phyloP scores from a whole-genome alignment of 495 filamentous ascomycete genomes.

The Lasiosphaeris hirsuta region DNA sequence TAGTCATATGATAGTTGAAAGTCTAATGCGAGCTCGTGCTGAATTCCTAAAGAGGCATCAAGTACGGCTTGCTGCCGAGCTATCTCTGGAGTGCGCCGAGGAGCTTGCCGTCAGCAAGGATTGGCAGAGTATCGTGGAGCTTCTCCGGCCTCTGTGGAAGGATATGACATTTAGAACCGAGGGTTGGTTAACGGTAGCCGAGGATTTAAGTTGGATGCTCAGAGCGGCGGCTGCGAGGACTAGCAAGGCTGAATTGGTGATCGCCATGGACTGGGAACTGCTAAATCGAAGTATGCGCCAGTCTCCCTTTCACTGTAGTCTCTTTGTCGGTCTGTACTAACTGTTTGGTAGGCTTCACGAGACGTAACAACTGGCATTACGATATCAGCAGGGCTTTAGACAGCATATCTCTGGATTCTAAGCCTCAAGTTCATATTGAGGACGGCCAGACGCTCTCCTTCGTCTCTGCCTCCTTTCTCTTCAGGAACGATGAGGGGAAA shows the following conservation, averaged over 20 bases:
- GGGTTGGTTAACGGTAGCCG: constrained; percentile 76
- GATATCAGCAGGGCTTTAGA: constrained; percentile 70
- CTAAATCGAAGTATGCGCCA: constrained; percentile 58
- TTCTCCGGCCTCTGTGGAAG: constrained; percentile 71
- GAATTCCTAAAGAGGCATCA: constrained; percentile 67
- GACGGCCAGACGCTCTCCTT: constrained; percentile 69
- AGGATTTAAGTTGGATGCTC: constrained; percentile 69
- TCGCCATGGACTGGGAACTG: constrained; percentile 85
- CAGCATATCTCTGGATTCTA: constrained; percentile 50
- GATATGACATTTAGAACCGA: constrained; percentile 69
- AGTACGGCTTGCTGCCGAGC: constrained; percentile 59
- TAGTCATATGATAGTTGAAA: constrained; percentile 56
- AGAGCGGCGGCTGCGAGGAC: constrained; percentile 65
- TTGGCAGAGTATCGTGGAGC: constrained; percentile 63
- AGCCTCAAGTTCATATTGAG: constrained; percentile 61
- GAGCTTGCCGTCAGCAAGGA: constrained; percentile 59
- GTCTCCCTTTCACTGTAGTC: too few relatives aligned
- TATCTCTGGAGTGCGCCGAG: constrained; percentile 66
- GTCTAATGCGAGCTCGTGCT: constrained; percentile 55
- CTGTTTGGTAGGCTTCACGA: constrained; percentile 51
- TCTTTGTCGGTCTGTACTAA: constrained; percentile 9
- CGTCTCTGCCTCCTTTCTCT: constrained; percentile 68
- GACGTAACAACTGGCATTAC: constrained; percentile 62
- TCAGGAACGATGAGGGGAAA: constrained; percentile 70
- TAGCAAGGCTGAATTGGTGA: constrained; percentile 60